phyloP scores from a whole-genome alignment of 2,329 filamentous ascomycete species.

The Sporothrix sp. region DNA sequence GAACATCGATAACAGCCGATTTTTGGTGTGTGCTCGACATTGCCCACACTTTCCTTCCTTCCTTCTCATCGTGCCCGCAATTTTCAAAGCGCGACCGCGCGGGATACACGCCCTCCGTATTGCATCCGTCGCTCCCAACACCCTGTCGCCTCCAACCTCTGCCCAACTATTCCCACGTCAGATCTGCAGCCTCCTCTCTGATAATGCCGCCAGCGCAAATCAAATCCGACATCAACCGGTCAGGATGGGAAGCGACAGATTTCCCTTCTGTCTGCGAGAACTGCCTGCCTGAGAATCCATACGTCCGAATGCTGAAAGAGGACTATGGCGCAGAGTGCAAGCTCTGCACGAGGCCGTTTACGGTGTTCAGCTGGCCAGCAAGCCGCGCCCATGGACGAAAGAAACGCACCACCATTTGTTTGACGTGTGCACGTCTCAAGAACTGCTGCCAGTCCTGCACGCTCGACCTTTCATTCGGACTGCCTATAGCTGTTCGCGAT shows the following conservation, averaged over 20 bases:
- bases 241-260: slow-evolving; percentile 90
- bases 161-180: background rate
- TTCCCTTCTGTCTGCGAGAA: slow-evolving; percentile 85
- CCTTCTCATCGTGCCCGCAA: too few species aligned
- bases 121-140: too few species aligned
- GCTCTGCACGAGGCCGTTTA: slow-evolving; percentile 88
- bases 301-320: slow-evolving; percentile 98
- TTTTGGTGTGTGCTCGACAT: too few species aligned
- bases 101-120: too few species aligned
- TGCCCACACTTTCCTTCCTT: too few species aligned
- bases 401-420: slow-evolving; percentile 88
- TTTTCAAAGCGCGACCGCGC: too few species aligned
- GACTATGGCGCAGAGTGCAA: slow-evolving; percentile 85
- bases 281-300: slow-evolving; percentile 91
- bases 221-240: slow-evolving; percentile 90
- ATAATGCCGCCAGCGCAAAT: slow-evolving; percentile 63
- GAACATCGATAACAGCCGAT: too few species aligned
- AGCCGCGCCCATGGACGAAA: slow-evolving; percentile 80
- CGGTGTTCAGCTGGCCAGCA: slow-evolving; percentile 88
- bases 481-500: slow-evolving; percentile 90
- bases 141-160: background rate
- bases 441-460: slow-evolving; percentile 99
- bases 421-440: slow-evolving; percentile 93
- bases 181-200: background rate
- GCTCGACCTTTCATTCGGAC: slow-evolving; percentile 90